Evolutionary conservation across 768 basidiomycete genomes (phyloP).

Genomic region (Hydnomerulius pinastri): DNA sequence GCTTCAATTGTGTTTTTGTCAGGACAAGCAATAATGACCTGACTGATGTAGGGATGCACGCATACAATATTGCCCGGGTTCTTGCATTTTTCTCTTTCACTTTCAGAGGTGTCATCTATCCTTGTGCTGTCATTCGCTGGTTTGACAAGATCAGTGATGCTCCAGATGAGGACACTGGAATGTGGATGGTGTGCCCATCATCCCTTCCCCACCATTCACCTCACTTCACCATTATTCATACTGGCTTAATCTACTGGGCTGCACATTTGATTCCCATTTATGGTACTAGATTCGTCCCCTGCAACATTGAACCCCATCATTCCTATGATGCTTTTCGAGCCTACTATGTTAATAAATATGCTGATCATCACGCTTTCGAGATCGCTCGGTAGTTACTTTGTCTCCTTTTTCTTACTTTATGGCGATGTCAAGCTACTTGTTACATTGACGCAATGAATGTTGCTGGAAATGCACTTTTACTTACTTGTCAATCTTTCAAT

Average conservation of each 20-base stretch:
- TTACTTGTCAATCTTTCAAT: too few species aligned
- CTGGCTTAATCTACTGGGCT: constrained; percentile 29
- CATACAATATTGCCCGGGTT: constrained; percentile 17
- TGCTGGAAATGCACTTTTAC: too few species aligned
- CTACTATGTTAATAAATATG: too few species aligned
- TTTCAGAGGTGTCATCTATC: background rate
- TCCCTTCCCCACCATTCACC: constrained; percentile 1
- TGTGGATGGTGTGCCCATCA: constrained; percentile 26
- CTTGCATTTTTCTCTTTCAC: constrained; percentile 24
- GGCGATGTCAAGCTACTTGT: too few species aligned
- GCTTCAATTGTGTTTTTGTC: constrained; percentile 25
- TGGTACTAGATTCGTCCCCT: constrained; percentile 10
- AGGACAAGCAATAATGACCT: background rate
- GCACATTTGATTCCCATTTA: constrained; percentile 30
- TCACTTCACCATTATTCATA: constrained; percentile 17
- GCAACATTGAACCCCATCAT: too few species aligned
- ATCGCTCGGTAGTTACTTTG: too few species aligned
- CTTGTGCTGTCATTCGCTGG: constrained; percentile 24
- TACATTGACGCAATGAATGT: too few species aligned
- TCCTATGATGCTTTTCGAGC: constrained; percentile 26
- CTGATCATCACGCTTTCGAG: too few species aligned
- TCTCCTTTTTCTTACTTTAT: too few species aligned
- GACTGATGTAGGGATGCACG: constrained; percentile 16
- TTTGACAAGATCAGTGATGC: constrained; percentile 13
- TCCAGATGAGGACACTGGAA: constrained; percentile 24